Percentiles rank a stretch among this genome's conserved stretches.
phyloP scores from a whole-genome alignment of 345 rosid genomes.

The Boechera divaricarpa region DNA sequence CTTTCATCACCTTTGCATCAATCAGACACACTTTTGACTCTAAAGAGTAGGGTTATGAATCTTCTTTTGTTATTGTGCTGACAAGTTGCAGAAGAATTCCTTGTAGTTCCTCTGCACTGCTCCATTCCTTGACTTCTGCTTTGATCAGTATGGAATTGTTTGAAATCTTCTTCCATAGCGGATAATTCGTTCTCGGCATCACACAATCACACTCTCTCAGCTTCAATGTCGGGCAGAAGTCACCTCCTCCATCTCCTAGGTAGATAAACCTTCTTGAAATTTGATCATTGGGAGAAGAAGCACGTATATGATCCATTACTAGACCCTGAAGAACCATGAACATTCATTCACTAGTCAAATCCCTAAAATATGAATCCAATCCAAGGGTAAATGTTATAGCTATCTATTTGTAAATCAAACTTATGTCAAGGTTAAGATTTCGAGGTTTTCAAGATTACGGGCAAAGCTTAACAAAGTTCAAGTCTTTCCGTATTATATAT shows the following conservation, averaged over 20 bases:
- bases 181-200: constrained; percentile 77
- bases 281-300: constrained; percentile 38
- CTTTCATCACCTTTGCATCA: background rate
- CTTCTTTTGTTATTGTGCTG: constrained; percentile 41
- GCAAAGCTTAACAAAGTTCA: background rate
- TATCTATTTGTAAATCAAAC: no score
- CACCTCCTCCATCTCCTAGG: constrained; percentile 89
- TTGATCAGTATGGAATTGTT: constrained; percentile 53
- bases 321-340: constrained; percentile 52
- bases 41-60: background rate
- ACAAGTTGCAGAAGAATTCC: constrained; percentile 55
- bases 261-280: constrained; percentile 55
- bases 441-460: background rate
- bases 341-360: constrained; percentile 9
- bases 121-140: constrained; percentile 79
- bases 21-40: constrained; percentile 1
- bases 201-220: constrained; percentile 63
- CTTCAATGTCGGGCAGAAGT: constrained; percentile 74
- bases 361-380: background rate
- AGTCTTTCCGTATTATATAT: background rate
- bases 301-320: constrained; percentile 58
- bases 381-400: background rate
- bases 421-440: no score
- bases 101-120: constrained; percentile 62
- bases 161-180: constrained; percentile 60